These are phyloP conservation scores for Plasmodium gonderi DNA, from an alignment of 169 alveolate genomes.

Conservation along the genomic window DNA sequence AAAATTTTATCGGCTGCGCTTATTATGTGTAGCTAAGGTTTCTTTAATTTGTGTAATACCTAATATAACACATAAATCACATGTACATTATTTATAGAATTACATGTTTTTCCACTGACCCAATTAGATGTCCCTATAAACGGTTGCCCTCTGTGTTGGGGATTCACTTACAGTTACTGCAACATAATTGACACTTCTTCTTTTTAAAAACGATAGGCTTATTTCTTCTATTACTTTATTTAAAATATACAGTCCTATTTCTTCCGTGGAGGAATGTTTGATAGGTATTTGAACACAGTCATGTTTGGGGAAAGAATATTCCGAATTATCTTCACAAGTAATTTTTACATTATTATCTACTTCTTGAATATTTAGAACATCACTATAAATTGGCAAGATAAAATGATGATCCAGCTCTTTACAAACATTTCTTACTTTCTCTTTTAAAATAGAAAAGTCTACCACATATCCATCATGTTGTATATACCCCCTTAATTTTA, in stretches of 20 bases:
- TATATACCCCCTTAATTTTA: constrained; percentile 61
- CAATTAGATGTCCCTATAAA: constrained; percentile 12
- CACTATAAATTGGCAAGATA: constrained; percentile 65
- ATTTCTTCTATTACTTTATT: constrained; percentile 49
- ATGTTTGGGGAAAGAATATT: constrained; percentile 57
- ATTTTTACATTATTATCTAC: constrained; percentile 36
- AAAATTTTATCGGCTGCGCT: not conserved
- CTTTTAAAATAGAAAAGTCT: constrained; percentile 66
- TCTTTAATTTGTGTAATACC: not conserved
- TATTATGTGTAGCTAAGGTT: not conserved
- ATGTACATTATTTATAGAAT: no score
- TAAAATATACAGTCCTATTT: constrained; percentile 46
- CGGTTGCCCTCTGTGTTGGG: constrained; percentile 60
- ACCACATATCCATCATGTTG: constrained; percentile 72
- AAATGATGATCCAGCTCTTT: constrained; percentile 61
- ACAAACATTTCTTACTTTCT: constrained; percentile 32
- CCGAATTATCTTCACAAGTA: constrained; percentile 70
- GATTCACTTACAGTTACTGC: constrained; percentile 67
- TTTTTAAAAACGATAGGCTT: constrained; percentile 25
- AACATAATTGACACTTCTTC: constrained; percentile 22
- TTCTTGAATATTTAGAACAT: constrained; percentile 64
- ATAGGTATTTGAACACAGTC: constrained; percentile 69
- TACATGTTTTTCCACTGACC: not conserved
- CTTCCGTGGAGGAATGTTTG: constrained; percentile 74
- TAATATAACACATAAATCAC: not conserved